Base-by-base conservation (phyloP, 2,329 filamentous ascomycete species). In the Sporothrix phasma region DNA sequence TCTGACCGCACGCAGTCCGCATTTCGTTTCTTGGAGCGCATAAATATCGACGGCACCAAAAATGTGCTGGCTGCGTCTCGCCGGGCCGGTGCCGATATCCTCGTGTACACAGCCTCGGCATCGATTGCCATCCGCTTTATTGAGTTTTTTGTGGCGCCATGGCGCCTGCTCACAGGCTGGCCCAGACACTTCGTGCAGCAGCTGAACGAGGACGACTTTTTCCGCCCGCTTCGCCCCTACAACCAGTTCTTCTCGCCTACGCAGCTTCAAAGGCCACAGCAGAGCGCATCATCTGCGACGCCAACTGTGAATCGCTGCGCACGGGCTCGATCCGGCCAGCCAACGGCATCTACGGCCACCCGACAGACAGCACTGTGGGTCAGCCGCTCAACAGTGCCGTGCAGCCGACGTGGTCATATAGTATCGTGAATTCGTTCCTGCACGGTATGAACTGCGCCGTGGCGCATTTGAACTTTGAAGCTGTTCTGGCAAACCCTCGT, bases 301-400 rank as follows among this genome's bases (percentile, higher is more conserved):
- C 70, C 39, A 73, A 74, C 29, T 69, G 72, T 3, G 41, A 64
- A 69, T 65, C 5, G 71, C 74, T 84, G 66, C 74, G 80, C 5
- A 82, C 81, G 0, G 81, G 81, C 22, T 76, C 76, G 67, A 80
- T 84, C 63, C 74, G 81, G 2, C 81, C 81, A 0, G 77, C 78
- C 2, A 81, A 82, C 66, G 79, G 78, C 3, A 76, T 84, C 13
- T 83, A 83, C 65, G 81, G 81, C 3, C 76, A 80, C 54, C 78
- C 77, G 1, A 77, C 74, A 3, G 78, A 82, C 67, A 78, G 78
- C 41, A 74, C 79, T 3, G 74, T 79, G 1, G 77, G 77, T 1
- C 69, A 74, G 0, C 77, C 79, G 53, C 69, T 82, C 45, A 73
- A 71, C 22, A 72, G 70, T 39, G 70, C 71, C 0, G 71, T 76